Evolutionary conservation across 352 stramenopile genomes (phyloP).

Genomic region (Peronospora farinosa): DNA sequence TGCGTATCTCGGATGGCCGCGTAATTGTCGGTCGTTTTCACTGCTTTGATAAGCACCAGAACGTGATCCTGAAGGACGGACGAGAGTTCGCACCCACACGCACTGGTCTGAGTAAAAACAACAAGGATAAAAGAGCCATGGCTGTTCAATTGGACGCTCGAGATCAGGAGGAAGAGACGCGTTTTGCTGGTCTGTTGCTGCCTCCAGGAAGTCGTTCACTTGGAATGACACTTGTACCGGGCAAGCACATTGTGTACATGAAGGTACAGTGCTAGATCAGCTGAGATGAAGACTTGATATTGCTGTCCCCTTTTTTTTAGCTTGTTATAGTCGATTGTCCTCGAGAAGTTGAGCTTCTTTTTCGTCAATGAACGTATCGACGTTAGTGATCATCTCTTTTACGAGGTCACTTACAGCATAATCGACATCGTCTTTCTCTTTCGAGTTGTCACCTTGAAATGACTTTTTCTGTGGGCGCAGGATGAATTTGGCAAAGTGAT

Average conservation of each 20-base stretch:
- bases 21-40: slow-evolving; percentile 61
- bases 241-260: slow-evolving; percentile 73
- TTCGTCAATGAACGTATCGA: slow-evolving; percentile 71
- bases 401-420: slow-evolving; percentile 33
- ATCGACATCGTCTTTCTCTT: slow-evolving; percentile 10
- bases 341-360: slow-evolving; percentile 53
- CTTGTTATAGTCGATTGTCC: slow-evolving; percentile 34
- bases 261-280: slow-evolving; percentile 37
- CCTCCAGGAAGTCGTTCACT: slow-evolving; percentile 40
- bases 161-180: slow-evolving; percentile 36
- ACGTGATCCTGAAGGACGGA: slow-evolving; percentile 70
- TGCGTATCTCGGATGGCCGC: slow-evolving; percentile 69
- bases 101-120: slow-evolving; percentile 17
- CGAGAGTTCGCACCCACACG: slow-evolving; percentile 49
- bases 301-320: background rate
- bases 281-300: background rate
- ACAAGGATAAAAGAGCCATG: slow-evolving; percentile 24
- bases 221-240: slow-evolving; percentile 70
- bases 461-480: slow-evolving; percentile 30
- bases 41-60: slow-evolving; percentile 82
- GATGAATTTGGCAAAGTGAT: slow-evolving; percentile 50
- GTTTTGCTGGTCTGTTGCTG: slow-evolving; percentile 22
- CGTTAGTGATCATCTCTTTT: slow-evolving; percentile 65
- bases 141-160: slow-evolving; percentile 20
- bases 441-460: slow-evolving; percentile 6